A percentile compares a stretch with the other conserved stretches of the same genome.
Evolutionary conservation across 805 yeast species (phyloP).

Genomic region (Metschnikowia gelsemii): DNA sequence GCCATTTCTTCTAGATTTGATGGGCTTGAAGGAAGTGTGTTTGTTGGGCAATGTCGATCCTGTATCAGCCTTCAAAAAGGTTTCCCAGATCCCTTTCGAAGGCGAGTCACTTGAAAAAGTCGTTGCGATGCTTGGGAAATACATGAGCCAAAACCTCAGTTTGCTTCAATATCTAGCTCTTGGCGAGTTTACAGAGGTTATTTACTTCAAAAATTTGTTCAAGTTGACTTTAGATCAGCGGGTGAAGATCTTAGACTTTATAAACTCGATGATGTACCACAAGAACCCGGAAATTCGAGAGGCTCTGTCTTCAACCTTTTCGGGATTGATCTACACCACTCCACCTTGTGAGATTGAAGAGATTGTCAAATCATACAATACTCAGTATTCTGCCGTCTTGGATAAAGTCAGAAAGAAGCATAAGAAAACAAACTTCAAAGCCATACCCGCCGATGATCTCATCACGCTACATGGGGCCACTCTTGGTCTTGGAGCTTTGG

Average conservation of each 20-base stretch:
- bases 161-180: slow-evolving; percentile 58
- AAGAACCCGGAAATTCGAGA: slow-evolving; percentile 73
- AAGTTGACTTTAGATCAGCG: slow-evolving; percentile 50
- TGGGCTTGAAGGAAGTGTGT: slow-evolving; percentile 75
- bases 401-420: slow-evolving; percentile 45
- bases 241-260: slow-evolving; percentile 47
- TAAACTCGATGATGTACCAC: slow-evolving; percentile 55
- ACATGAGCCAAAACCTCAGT: slow-evolving; percentile 32
- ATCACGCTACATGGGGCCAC: slow-evolving; percentile 77
- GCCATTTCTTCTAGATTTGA: slow-evolving; percentile 66
- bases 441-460: slow-evolving; percentile 39
- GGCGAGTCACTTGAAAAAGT: slow-evolving; percentile 22
- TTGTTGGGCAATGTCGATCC: slow-evolving; percentile 65
- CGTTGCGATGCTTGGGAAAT: slow-evolving; percentile 42
- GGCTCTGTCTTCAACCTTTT: slow-evolving; percentile 67
- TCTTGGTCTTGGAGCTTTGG: slow-evolving; percentile 82
- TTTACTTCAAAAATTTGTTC: slow-evolving; percentile 68
- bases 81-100: slow-evolving; percentile 42
- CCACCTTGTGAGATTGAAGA: slow-evolving; percentile 48
- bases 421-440: slow-evolving; percentile 36
- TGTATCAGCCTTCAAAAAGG: slow-evolving; percentile 42
- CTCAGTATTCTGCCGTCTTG: slow-evolving; percentile 28
- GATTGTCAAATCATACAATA: slow-evolving; percentile 41
- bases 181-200: slow-evolving; percentile 66
- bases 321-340: slow-evolving; percentile 72